Base-by-base conservation (phyloP, 2,329 filamentous ascomycete species). In the Fusarium temperatum region DNA sequence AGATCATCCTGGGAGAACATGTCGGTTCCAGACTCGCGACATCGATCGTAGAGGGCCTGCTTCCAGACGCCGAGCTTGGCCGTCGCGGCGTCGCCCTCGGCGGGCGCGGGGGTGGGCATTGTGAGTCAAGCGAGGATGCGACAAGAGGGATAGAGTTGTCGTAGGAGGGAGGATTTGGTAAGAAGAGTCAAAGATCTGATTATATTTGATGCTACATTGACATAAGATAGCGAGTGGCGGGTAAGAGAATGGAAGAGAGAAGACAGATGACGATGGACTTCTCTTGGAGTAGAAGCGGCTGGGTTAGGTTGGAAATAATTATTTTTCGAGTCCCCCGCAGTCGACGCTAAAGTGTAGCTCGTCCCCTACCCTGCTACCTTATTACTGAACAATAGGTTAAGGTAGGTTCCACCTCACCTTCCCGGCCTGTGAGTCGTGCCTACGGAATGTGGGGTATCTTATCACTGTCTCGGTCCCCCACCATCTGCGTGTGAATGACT, bases 1-100 rank as follows among this genome's bases (percentile, higher is more conserved):
- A 92, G 83, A 74, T 91, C 89, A 41, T 87, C 84, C 78, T 92
- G 90, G 18, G 85, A 86, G 80, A 91, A 91, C 57, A 89, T 82
- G 48, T 84, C 82, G 68, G 85, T 83, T 68, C 85, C 85, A 24
- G 85, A 84, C 70, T 88, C 86, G 74, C 84, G 84, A 75, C 87
- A 89, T 38, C 85, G 85, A 55, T 89, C 86, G 81, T 90, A 91
- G 45, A 91, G 86, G 20, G 85, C 84, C 73, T 88, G 83, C 78
- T 90, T 90, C 78, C 88, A 85, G 63, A 89, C 83, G 44, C 81
- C 78, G 63, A 88, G 78, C 82, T 89, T 89, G 35, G 80, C 81
- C 30, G 76, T 70, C 4, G 81, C 79, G 71, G 80, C 78, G 24
- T 83, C 83, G 66, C 69, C 75, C 47, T 78, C 79, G 17, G 70